phyloP scores from a whole-genome alignment of 2,329 filamentous ascomycete species.

The Rutstroemia sp. region DNA sequence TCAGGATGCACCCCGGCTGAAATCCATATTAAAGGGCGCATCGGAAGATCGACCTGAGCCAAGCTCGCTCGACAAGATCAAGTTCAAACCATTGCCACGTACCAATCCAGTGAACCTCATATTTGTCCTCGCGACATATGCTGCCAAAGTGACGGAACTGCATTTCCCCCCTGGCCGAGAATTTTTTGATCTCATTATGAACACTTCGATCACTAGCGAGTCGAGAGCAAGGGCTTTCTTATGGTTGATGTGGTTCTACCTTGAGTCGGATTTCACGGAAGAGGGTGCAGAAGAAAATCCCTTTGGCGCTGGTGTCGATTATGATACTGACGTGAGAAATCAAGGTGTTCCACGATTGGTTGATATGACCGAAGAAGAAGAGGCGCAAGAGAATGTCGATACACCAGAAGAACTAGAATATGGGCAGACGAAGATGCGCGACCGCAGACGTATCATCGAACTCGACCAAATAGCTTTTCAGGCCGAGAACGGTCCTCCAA shows the following conservation, averaged over 20 bases:
- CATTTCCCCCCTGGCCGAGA: conserved; percentile 82
- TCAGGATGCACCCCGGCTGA: conserved; percentile 90
- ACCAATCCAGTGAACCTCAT: conserved; percentile 97
- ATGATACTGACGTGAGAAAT: conserved; percentile 55
- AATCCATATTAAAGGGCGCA: conserved; percentile 94
- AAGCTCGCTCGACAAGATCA: conserved; percentile 75
- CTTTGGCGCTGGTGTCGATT: conserved; percentile 68
- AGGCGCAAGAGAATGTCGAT: conserved; percentile 66
- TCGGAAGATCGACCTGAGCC: conserved; percentile 88
- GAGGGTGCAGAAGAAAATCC: conserved; percentile 87
- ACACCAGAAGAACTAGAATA: conserved; percentile 62
- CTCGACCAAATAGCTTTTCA: conserved; percentile 53
- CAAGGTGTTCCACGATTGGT: conserved; percentile 63
- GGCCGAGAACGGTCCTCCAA: conserved; percentile 41
- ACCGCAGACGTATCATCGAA: conserved; percentile 67
- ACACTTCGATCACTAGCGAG: conserved; percentile 69
- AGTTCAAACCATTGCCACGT: conserved; percentile 58
- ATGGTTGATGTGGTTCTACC: conserved; percentile 99
- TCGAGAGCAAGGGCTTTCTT: conserved; percentile 84
- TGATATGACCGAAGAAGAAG: conserved; percentile 57
- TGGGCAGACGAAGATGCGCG: conserved; percentile 65
- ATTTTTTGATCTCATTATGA: conserved; percentile 97
- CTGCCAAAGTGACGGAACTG: conserved; percentile 83
- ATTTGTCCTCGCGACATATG: conserved; percentile 86
- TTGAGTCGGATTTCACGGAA: conserved; percentile 89